phyloP scores from a whole-genome alignment of 495 filamentous ascomycete genomes.

The Lasiosphaeria ovina region DNA sequence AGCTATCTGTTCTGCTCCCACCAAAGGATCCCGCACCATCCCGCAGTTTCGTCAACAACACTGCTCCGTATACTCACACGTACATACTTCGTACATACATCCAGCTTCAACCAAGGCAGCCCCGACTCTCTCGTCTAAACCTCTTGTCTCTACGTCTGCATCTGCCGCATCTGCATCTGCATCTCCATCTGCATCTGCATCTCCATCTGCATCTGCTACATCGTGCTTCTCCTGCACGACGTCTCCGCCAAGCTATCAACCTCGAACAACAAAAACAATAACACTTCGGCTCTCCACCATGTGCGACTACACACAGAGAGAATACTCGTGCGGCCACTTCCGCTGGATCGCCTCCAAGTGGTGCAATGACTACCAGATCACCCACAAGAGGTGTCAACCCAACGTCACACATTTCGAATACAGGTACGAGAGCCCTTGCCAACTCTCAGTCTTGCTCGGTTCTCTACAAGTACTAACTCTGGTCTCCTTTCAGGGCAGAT shows the following conservation, averaged over 20 bases:
- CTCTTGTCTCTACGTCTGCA: background rate
- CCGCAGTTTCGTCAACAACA: background rate
- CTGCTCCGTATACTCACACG: background rate
- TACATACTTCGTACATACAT: background rate
- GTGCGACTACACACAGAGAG: slow-evolving; percentile 38
- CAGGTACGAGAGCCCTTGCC: slow-evolving; percentile 15
- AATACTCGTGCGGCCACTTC: slow-evolving; percentile 44
- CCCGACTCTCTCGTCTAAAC: background rate
- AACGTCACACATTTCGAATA: slow-evolving; percentile 43
- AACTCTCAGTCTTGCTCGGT: background rate
- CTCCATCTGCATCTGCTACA: background rate
- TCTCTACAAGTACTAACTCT: background rate
- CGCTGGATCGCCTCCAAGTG: slow-evolving; percentile 44
- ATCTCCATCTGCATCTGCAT: background rate
- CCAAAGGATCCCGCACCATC: background rate
- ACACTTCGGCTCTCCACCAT: slow-evolving; percentile 16
- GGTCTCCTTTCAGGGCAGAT: slow-evolving; percentile 24
- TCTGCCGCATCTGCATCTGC: background rate
- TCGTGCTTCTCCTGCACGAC: background rate
- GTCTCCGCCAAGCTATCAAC: background rate
- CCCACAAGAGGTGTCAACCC: slow-evolving; percentile 42
- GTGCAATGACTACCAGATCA: slow-evolving; percentile 40
- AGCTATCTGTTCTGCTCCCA: background rate
- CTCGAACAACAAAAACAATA: background rate
- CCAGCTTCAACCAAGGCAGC: no score